These are phyloP conservation scores for Chaetomium sp. DNA, from an alignment of 2,329 filamentous ascomycete genomes.

Conservation along the genomic window DNA sequence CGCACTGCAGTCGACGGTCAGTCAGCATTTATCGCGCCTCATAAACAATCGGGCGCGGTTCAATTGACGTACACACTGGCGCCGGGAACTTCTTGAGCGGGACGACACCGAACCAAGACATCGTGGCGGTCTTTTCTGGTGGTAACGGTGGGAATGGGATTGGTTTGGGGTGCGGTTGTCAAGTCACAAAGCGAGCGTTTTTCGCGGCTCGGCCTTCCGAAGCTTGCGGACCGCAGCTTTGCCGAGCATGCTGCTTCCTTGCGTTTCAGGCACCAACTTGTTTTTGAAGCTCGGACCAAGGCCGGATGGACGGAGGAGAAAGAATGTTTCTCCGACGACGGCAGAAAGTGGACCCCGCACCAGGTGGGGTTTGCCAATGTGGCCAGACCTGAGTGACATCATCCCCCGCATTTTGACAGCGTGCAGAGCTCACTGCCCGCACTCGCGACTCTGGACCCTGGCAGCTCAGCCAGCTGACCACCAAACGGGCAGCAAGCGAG, in stretches of 20 bases:
- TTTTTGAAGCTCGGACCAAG: neutral
- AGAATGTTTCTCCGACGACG: slow-evolving; percentile 18
- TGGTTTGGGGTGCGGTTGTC: slow-evolving; percentile 21
- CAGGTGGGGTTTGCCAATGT: neutral
- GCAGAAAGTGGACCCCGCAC: neutral
- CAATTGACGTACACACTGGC: slow-evolving; percentile 63
- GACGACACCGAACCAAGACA: slow-evolving; percentile 64
- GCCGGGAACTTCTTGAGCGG: slow-evolving; percentile 73
- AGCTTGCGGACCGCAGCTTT: slow-evolving; percentile 7
- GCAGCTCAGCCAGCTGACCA: slow-evolving; percentile 11
- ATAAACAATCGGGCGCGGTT: neutral
- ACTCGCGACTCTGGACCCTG: slow-evolving; percentile 5
- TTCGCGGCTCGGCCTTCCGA: slow-evolving; percentile 25
- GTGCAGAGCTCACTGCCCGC: slow-evolving; percentile 1
- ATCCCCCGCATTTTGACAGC: slow-evolving; percentile 18
- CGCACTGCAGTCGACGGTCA: slow-evolving; percentile 53
- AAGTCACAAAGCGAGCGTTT: slow-evolving; percentile 25
- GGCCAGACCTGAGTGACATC: slow-evolving; percentile 19
- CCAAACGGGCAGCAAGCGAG: neutral
- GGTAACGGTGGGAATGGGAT: slow-evolving; percentile 30
- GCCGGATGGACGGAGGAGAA: slow-evolving; percentile 1
- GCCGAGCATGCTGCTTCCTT: slow-evolving; percentile 12
- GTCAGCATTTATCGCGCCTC: neutral
- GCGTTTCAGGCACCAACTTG: slow-evolving; percentile 9
- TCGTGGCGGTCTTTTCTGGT: slow-evolving; percentile 45